A percentile compares a stretch with the other conserved stretches of the same genome.
Evolutionary conservation across 495 filamentous ascomycete genomes (phyloP).

Genomic region (Stereocaulon alpinum): DNA sequence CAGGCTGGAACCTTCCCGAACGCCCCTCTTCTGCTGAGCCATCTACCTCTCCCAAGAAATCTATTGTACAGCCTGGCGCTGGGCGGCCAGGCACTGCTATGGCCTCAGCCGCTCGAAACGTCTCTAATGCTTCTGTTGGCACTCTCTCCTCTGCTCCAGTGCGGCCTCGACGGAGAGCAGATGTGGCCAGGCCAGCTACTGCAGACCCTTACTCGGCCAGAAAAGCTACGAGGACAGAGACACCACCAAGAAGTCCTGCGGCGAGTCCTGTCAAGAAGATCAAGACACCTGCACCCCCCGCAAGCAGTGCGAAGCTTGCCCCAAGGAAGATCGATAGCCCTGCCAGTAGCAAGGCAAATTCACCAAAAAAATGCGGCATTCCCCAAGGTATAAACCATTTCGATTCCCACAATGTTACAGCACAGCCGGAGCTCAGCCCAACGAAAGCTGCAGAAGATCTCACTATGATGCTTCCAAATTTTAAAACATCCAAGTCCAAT

Average conservation of each 20-base stretch:
- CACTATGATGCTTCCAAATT: constrained; percentile 10
- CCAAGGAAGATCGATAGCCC: constrained; percentile 12
- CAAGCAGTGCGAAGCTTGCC: constrained; percentile 11
- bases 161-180: constrained; percentile 43
- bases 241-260: constrained; percentile 32
- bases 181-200: constrained; percentile 44
- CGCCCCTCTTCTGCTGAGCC: constrained; percentile 70
- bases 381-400: neutral
- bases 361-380: constrained; percentile 4
- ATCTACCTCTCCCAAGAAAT: constrained; percentile 44
- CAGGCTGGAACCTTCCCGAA: constrained; percentile 49
- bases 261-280: constrained; percentile 35
- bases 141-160: constrained; percentile 51
- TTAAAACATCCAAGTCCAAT: neutral
- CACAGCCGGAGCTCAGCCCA: constrained; percentile 8
- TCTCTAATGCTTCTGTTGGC: constrained; percentile 26
- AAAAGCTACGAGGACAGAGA: constrained; percentile 29
- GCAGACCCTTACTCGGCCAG: constrained; percentile 39
- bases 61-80: constrained; percentile 17
- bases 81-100: constrained; percentile 15
- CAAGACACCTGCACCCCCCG: constrained; percentile 16
- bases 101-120: constrained; percentile 18
- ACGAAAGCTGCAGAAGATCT: constrained; percentile 19
- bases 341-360: constrained; percentile 2
- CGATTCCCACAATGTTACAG: neutral